Evolutionary conservation across 1,284 basidiomycete genomes (phyloP).

Genomic region (Pseudozyma pruni): DNA sequence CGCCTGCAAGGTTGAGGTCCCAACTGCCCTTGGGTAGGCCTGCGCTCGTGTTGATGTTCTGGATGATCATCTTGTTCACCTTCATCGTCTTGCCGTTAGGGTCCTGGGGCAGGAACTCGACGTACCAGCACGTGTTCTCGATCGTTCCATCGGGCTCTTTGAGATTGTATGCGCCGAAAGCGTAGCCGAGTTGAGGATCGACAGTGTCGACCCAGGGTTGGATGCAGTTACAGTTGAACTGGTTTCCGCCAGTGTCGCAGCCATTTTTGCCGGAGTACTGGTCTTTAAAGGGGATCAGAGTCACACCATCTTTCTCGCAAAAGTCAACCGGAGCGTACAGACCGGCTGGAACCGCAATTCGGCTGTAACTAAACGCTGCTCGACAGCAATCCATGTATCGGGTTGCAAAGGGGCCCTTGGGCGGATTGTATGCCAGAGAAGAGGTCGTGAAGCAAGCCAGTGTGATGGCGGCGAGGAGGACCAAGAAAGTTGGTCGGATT

Average conservation of each 20-base stretch:
- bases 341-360: neutral
- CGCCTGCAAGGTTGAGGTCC: constrained; percentile 36
- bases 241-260: constrained; percentile 27
- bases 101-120: constrained; percentile 25
- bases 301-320: constrained; percentile 34
- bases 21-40: constrained; percentile 20
- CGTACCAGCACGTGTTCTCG: constrained; percentile 29
- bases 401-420: constrained; percentile 26
- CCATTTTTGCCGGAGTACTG: constrained; percentile 10
- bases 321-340: constrained; percentile 19
- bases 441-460: constrained; percentile 7
- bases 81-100: constrained; percentile 30
- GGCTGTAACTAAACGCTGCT: constrained; percentile 6
- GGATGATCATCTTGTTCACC: constrained; percentile 35
- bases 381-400: constrained; percentile 36
- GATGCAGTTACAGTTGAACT: constrained; percentile 30
- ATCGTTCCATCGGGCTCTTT: constrained; percentile 19
- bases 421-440: constrained; percentile 3
- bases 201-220: constrained; percentile 32
- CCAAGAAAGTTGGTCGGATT: neutral
- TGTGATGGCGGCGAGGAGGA: constrained; percentile 14
- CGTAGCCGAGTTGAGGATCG: constrained; percentile 26
- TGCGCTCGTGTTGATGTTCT: constrained; percentile 41
- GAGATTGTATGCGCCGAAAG: constrained; percentile 39
- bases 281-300: constrained; percentile 3